Evolutionary conservation across 805 yeast species (phyloP), one percentile per base, ranked within the genome.

Genomic region (Candida ipomoeae): DNA sequence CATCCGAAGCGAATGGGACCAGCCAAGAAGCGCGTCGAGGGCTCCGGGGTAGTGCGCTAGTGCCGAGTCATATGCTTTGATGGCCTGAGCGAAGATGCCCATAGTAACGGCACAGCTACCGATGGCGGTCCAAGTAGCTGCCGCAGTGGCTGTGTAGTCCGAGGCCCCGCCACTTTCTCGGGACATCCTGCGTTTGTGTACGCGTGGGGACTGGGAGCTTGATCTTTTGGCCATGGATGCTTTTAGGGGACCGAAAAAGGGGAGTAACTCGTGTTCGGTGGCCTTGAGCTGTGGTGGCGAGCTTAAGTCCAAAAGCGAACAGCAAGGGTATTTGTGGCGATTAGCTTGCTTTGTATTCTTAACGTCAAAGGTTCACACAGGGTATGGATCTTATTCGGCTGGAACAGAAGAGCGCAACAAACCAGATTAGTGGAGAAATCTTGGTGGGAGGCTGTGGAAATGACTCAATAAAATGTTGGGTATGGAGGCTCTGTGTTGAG

Each of bases 101-200:
- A 78, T 56, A 2, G 73, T 59, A 21, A 65, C 57, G 10, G 82
- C 81, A 55, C 80, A 74, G 18, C 65, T 61, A 3, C 81, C 83
- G 48, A 77, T 69, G 3, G 74, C 64, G 1, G 70, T 54, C 83
- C 83, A 78, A 1, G 79, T 71, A 31, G 71, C 72, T 35, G 67
- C 58, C 10, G 69, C 73, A 5, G 39, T 44, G 17, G 40, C 39
- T 6, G 48, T 33, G 37, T 45, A 51, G 15, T 26, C 44, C 14
- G 44, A 15, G 26, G 33, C 42, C 15, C 35, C 47, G 11, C 34
- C 20, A 3, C 34, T 15, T 37, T 32, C 39, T 40, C 50, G 50
- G 29, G 48, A 44, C 36, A 26, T 29, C 10, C 37, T 46, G 36
- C 52, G 43, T 35, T 53, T 53, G 41, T 45, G 35, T 26, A 48